These are phyloP conservation scores for Populus deltoides DNA, from an alignment of 345 rosid genomes.

Conservation along the genomic window DNA sequence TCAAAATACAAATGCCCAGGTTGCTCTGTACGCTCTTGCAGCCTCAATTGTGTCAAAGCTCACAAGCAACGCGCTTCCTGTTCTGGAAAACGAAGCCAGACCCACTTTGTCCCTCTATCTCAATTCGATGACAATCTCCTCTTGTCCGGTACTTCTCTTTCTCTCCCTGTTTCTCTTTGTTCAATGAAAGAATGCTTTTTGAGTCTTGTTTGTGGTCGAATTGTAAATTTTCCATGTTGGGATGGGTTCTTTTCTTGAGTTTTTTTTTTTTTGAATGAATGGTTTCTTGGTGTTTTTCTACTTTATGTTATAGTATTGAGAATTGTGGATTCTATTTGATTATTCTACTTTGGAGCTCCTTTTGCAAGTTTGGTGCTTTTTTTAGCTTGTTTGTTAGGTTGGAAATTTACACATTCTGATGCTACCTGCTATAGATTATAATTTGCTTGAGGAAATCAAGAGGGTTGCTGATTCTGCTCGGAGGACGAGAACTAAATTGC, in stretches of 20 bases:
- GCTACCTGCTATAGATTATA: constrained; percentile 49
- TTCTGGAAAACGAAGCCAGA: constrained; percentile 53
- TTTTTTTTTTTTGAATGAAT: background rate
- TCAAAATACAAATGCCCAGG: constrained; percentile 87
- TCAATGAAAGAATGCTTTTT: background rate
- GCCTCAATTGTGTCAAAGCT: constrained; percentile 72
- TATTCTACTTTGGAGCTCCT: no score
- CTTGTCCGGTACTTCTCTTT: constrained; percentile 57
- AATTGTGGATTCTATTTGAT: no score
- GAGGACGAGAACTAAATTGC: constrained; percentile 51
- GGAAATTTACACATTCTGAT: background rate
- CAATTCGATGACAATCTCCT: constrained; percentile 61
- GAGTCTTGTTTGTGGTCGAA: background rate
- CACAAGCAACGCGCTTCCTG: constrained; percentile 82
- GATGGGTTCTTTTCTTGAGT: background rate
- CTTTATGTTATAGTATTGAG: no score
- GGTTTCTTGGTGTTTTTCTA: no score
- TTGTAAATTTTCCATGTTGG: background rate
- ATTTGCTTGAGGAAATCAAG: constrained; percentile 76
- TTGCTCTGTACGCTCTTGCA: constrained; percentile 73
- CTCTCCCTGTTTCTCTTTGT: background rate
- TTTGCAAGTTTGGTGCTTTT: background rate
- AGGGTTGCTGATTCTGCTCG: constrained; percentile 70
- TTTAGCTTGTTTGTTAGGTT: background rate
- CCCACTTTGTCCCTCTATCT: constrained; percentile 61